Percentiles rank a stretch among this genome's conserved stretches.
Evolutionary conservation across 352 stramenopile genomes (phyloP).

Genomic region (Phytophthora gonapodyides): DNA sequence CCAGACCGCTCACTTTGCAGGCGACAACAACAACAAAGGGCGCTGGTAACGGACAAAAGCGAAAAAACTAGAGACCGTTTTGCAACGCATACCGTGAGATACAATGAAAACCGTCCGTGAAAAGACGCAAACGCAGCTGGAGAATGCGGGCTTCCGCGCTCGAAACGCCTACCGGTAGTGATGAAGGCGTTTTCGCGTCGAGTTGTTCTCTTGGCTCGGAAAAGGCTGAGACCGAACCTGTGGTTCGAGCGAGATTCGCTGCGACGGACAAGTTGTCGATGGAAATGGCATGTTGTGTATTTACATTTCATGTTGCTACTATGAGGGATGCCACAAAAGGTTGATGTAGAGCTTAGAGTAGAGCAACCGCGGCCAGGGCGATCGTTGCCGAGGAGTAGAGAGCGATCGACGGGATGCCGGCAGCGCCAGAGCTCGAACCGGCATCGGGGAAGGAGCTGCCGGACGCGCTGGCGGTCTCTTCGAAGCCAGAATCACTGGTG

Average conservation of each 20-base stretch:
- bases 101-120: constrained; percentile 15
- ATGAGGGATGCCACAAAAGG: constrained; percentile 6
- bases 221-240: too few relatives aligned
- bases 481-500: constrained; percentile 4
- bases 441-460: constrained; percentile 3
- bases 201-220: too few relatives aligned
- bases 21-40: not conserved
- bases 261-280: too few relatives aligned
- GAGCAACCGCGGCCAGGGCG: constrained; percentile 12
- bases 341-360: constrained; percentile 21
- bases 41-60: constrained; percentile 21
- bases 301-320: constrained; percentile 11
- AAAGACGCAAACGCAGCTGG: too few relatives aligned
- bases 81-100: constrained; percentile 19
- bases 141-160: too few relatives aligned
- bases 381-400: constrained; percentile 26
- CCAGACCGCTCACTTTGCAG: not conserved
- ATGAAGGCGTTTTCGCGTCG: too few relatives aligned
- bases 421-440: constrained; percentile 22
- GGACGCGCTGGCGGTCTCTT: constrained; percentile 13
- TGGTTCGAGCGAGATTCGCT: too few relatives aligned
- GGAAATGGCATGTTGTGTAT: constrained; percentile 7
- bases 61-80: constrained; percentile 29
- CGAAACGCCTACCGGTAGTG: too few relatives aligned
- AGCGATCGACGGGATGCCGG: constrained; percentile 8